phyloP scores from a whole-genome alignment of 495 filamentous ascomycete genomes.

The Aspergillus egyptiacus region DNA sequence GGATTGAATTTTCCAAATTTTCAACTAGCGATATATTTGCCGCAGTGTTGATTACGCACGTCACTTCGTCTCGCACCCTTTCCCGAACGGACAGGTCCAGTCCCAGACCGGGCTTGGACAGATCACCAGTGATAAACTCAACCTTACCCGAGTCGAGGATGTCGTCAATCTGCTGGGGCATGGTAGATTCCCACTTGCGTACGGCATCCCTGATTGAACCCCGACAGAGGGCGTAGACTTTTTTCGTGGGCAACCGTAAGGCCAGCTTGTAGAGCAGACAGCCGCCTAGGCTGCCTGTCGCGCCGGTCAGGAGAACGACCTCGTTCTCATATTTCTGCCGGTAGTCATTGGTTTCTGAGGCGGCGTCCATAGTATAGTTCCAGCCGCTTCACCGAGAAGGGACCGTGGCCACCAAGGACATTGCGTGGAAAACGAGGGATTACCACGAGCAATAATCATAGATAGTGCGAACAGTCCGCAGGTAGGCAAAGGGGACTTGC shows the following conservation, averaged over 20 bases:
- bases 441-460: too few relatives aligned
- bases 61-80: slow-evolving; percentile 8
- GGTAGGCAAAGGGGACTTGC: too few relatives aligned
- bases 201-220: slow-evolving; percentile 12
- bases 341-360: not conserved
- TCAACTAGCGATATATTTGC: slow-evolving; percentile 16
- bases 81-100: slow-evolving; percentile 1
- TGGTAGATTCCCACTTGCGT: slow-evolving; percentile 13
- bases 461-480: too few relatives aligned
- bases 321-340: slow-evolving; percentile 10
- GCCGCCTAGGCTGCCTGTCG: slow-evolving; percentile 18
- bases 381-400: too few relatives aligned
- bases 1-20: slow-evolving; percentile 5
- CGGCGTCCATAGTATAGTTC: too few relatives aligned
- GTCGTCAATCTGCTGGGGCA: slow-evolving; percentile 19
- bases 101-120: slow-evolving; percentile 11
- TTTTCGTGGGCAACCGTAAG: slow-evolving; percentile 15
- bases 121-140: slow-evolving; percentile 16
- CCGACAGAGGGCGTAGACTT: slow-evolving; percentile 17
- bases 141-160: slow-evolving; percentile 19
- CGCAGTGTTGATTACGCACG: slow-evolving; percentile 14
- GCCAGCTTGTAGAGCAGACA: slow-evolving; percentile 24
- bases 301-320: slow-evolving; percentile 22
- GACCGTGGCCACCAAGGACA: too few relatives aligned
- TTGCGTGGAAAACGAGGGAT: too few relatives aligned